Evolutionary conservation across 768 basidiomycete genomes (phyloP), one percentile per base, ranked within the genome.

Genomic region (Trametes maxima): DNA sequence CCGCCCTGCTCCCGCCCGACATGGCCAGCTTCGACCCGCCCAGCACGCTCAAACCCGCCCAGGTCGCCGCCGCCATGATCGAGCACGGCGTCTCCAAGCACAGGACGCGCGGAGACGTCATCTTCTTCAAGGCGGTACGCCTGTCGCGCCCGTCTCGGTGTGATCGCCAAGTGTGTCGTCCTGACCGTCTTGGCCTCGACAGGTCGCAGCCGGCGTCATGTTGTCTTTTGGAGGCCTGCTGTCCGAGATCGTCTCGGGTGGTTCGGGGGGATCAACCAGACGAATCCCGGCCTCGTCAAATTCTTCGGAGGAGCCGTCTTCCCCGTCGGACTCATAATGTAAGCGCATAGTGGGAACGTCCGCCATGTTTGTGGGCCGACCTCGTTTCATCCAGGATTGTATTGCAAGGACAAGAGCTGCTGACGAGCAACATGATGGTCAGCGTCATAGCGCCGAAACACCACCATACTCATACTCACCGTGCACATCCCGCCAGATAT

Each of bases 391-490:
- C 11, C 63, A 90, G 89, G 89, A 89, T 91, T 61, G 80, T 88
- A 14, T 75, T 90, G 14, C 86, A 89, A 73, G 85, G 85, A 1
- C 77, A 85, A 45, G 89, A 91, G 59, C 79, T 91, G 0, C 70
- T 90, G 37, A 90, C 89, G 49, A 89, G 88, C 67, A 88, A 89
- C 68, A 85, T 91, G 82, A 82, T 91, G 87, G 88, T 88, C 53
- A 50, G 67, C 33, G 24, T 12, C 16, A 5, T 13, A 5, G 44
- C 5, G 28, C 0, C 8, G 1, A 42, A 37, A 25, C 24, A 45
- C 14, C 19, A 24, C 44, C 2, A 17, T 22, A 25, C 16, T 51
- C 45, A 28, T 25, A 3, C 50, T 5, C 49, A 22, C 14, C 2
- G 40, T 10, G 3, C 8, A 6, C 35, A 37, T 39, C 22, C n/a